Evolutionary conservation across 2,329 filamentous ascomycete species (phyloP), one percentile per base, ranked within the genome.

Genomic region (Ilyonectria sp.): DNA sequence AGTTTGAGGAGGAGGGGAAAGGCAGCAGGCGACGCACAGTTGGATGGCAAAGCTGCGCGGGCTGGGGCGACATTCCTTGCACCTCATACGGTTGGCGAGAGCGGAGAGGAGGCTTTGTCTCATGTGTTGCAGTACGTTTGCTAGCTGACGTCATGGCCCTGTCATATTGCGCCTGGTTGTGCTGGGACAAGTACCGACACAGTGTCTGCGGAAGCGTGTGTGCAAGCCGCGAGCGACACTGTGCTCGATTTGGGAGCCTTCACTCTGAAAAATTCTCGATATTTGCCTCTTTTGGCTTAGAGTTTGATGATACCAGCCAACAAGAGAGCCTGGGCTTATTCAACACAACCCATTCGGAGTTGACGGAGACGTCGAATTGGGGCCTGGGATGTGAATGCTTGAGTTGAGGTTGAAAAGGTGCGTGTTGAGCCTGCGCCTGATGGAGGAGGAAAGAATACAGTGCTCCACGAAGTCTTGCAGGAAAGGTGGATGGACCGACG

Each of bases 131-230:
- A 61, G 59, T 58, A 29, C 53, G 54, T 55, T 69, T 65, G 49
- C 35, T 44, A 58, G 53, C 43, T 75, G 73, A 75, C 74, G 74
- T 75, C 74, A 75, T 75, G 55, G 33, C 21, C 50, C 58, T 60
- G 68, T 75, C 74, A 75, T 75, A 69, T 72, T 74, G 68, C 71
- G 68, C 68, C 65, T 47, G 35, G 47, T 56, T 59, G 57, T 65
- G 55, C 63, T 21, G 21, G 35, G n/a, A 47, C 56, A 60, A 69
- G 69, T 73, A 66, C 67, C 61, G 59, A 52, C 73, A 75, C 74
- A 75, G 74, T 75, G 73, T 46, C 33, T 57, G 60, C 47, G 23
- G 40, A 49, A 46, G 60, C 43, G 49, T 50, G 47, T 63, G 56
- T 65, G 53, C 54, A 35, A 57, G 44, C 52, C 33, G 23, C 46